These are phyloP conservation scores for Epichloe glyceriae DNA, from an alignment of 2,329 filamentous ascomycete genomes.

Conservation along the genomic window DNA sequence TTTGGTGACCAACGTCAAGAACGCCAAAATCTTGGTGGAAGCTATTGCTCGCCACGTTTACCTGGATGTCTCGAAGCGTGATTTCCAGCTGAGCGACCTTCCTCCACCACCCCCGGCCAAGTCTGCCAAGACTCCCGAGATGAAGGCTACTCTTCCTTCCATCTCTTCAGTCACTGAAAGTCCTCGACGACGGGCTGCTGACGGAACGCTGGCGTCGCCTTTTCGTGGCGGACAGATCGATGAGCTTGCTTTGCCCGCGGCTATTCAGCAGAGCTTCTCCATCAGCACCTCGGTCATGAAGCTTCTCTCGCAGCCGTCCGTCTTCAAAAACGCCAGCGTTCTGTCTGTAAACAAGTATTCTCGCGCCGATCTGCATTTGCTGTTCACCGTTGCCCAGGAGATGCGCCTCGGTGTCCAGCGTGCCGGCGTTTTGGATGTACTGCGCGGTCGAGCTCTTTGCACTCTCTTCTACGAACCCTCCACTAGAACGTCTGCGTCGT, in stretches of 20 bases:
- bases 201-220: conserved; percentile 11
- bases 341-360: conserved; percentile 86
- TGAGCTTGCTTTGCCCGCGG: conserved; percentile 32
- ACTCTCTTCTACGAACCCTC: conserved; percentile 98
- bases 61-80: conserved; percentile 67
- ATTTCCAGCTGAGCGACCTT: conserved; percentile 83
- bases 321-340: conserved; percentile 83
- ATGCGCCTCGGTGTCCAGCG: conserved; percentile 93
- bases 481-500: conserved; percentile 87
- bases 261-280: conserved; percentile 37
- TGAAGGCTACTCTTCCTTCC: conserved; percentile 36
- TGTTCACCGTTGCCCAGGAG: conserved; percentile 95
- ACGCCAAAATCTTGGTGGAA: conserved; percentile 93
- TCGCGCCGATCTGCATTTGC: conserved; percentile 74
- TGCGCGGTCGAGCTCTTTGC: conserved; percentile 75
- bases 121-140: conserved; percentile 40
- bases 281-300: conserved; percentile 53
- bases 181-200: conserved; percentile 20
- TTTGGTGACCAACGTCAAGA: conserved; percentile 97
- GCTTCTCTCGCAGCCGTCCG: conserved; percentile 59
- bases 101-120: conserved; percentile 60
- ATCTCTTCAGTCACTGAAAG: conserved; percentile 24
- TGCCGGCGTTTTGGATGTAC: conserved; percentile 74
- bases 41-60: conserved; percentile 83
- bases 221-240: conserved; percentile 21